Conservation (phyloP, 148 eudicot species). For the Vaccinium vitisidaea region DNA sequence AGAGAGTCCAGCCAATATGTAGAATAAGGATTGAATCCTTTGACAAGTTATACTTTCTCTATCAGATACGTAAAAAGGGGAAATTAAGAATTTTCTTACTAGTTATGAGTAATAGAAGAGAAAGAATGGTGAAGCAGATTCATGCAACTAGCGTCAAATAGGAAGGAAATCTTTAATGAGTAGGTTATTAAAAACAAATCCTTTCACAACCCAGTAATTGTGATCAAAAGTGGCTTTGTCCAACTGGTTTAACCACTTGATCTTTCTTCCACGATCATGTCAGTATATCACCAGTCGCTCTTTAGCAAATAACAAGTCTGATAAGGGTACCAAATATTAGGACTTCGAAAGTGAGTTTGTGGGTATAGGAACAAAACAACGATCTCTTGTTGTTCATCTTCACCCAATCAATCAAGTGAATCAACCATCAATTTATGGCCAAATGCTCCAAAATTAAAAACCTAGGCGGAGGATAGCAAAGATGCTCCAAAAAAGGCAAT, state of each 20-base stretch:
- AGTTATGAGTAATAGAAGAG: not conserved
- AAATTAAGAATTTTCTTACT: not conserved
- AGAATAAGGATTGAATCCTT: not conserved
- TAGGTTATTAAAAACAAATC: not conserved
- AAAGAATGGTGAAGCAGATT: not conserved
- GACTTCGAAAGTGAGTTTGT: not conserved
- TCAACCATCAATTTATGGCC: not conserved
- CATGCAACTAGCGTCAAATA: not conserved
- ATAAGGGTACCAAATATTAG: not conserved
- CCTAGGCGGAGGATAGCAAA: not conserved
- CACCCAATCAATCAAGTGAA: not conserved
- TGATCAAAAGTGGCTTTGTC: not conserved
- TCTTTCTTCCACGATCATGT: not conserved
- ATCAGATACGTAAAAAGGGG: not conserved
- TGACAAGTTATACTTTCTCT: not conserved
- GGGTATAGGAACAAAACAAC: not conserved
- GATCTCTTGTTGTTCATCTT: not conserved
- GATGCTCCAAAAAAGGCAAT: not conserved
- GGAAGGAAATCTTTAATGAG: not conserved
- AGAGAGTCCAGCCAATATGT: not conserved
- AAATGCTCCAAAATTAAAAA: not conserved
- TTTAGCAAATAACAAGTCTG: not conserved
- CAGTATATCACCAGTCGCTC: not conserved
- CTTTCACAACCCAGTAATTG: not conserved
- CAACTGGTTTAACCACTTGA: not conserved